phyloP scores from a whole-genome alignment of 1,284 basidiomycete genomes.

The Sporisorium exsertum region DNA sequence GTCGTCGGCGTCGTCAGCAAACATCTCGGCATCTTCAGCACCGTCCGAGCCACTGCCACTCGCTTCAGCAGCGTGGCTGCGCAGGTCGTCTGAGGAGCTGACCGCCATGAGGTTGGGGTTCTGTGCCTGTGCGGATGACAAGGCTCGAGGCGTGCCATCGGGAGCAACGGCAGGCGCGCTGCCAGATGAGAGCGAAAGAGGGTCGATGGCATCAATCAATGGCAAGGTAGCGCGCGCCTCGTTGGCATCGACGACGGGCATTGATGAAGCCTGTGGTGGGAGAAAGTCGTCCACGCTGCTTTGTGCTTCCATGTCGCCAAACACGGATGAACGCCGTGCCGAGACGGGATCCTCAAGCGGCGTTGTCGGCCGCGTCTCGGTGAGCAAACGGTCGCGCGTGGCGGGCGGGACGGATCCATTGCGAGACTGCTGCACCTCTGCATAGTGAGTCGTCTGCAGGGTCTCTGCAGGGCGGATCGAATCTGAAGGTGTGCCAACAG shows the following conservation, averaged over 20 bases:
- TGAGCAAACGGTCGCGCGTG: constrained; percentile 11
- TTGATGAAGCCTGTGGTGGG: constrained; percentile 34
- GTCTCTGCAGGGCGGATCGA: neutral
- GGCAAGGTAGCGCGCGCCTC: constrained; percentile 28
- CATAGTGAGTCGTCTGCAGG: neutral
- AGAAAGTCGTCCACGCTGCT: constrained; percentile 42
- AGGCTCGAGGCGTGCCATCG: constrained; percentile 38
- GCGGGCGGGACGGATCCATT: constrained; percentile 1
- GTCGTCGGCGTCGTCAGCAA: constrained; percentile 57
- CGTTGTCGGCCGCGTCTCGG: constrained; percentile 50
- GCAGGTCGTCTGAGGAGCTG: constrained; percentile 54
- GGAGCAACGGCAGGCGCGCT: constrained; percentile 23
- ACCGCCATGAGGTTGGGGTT: constrained; percentile 25
- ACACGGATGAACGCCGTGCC: constrained; percentile 36
- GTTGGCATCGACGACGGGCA: constrained; percentile 36
- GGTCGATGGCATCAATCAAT: constrained; percentile 45
- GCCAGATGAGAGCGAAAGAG: constrained; percentile 30
- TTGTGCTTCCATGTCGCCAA: constrained; percentile 39
- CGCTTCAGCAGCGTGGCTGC: constrained; percentile 43
- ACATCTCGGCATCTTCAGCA: constrained; percentile 65
- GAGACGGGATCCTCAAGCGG: constrained; percentile 44
- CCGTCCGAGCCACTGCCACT: constrained; percentile 65
- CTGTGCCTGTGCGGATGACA: constrained; percentile 19
- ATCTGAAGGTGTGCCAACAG: constrained; percentile 1
- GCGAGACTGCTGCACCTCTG: constrained; percentile 9